These are phyloP conservation scores for Leucosporidium scottii DNA, from an alignment of 768 basidiomycete species.

Conservation along the genomic window DNA sequence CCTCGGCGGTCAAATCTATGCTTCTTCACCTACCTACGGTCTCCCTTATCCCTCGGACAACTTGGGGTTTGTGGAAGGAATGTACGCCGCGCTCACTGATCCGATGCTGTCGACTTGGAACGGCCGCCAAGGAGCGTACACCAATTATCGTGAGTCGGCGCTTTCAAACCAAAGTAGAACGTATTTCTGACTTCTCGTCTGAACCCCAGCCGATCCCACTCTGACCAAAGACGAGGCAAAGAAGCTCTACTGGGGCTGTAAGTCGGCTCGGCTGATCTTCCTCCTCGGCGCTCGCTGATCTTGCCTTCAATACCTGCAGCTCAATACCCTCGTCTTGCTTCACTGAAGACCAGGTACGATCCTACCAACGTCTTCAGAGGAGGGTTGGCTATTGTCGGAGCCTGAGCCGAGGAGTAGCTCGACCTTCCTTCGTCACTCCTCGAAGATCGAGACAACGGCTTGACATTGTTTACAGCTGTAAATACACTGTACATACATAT, in stretches of 20 bases:
- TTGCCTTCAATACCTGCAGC: too few relatives aligned
- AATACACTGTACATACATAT: too few relatives aligned
- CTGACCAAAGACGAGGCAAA: conserved; percentile 13
- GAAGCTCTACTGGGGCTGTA: conserved; percentile 27
- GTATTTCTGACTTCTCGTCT: background rate
- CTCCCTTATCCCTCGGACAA: conserved; percentile 44
- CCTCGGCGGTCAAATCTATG: conserved; percentile 33
- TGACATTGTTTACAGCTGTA: too few relatives aligned
- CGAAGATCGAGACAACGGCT: too few relatives aligned
- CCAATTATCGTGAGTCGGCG: conserved; percentile 18
- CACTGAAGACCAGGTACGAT: too few relatives aligned
- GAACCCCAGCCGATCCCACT: conserved; percentile 21
- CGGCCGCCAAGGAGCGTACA: conserved; percentile 1
- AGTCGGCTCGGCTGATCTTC: conserved; percentile 15
- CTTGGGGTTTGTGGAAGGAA: conserved; percentile 47
- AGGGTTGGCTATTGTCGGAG: too few relatives aligned
- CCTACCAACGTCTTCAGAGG: too few relatives aligned
- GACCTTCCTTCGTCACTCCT: too few relatives aligned
- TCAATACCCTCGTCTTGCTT: too few relatives aligned
- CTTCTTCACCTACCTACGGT: conserved; percentile 24
- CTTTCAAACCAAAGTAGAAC: too few relatives aligned
- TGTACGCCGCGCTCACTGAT: conserved; percentile 23
- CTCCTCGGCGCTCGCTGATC: conserved; percentile 14
- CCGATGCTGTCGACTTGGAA: background rate
- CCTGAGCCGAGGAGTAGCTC: too few relatives aligned